These are phyloP conservation scores for Chaetomiaceae sp. DNA, from an alignment of 2,329 filamentous ascomycete genomes.

Conservation along the genomic window DNA sequence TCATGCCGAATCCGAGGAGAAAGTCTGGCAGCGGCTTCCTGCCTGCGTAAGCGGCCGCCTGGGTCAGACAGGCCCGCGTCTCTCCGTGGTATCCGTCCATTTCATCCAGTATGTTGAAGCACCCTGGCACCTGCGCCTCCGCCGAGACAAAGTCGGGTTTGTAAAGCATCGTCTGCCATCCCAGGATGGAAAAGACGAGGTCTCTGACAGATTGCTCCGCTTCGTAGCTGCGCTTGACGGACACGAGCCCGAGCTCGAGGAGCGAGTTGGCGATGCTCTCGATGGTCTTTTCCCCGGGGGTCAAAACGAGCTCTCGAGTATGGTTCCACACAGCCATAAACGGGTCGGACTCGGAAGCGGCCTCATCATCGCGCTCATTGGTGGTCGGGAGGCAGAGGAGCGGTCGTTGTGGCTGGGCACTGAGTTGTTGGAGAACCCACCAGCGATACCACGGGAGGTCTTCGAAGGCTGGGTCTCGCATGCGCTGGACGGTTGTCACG, in stretches of 20 bases:
- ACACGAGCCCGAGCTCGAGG: not conserved
- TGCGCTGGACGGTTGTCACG: not conserved
- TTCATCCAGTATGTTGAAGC: not conserved
- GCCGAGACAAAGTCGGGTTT: not conserved
- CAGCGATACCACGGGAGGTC: conserved; percentile 2
- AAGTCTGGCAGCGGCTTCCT: not conserved
- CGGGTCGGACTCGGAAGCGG: not conserved
- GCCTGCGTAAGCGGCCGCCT: not conserved
- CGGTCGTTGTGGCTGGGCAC: not conserved
- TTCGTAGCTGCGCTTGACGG: not conserved
- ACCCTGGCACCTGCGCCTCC: not conserved
- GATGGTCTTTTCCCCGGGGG: not conserved
- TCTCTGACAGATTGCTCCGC: not conserved
- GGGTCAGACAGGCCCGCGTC: not conserved
- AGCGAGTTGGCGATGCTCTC: not conserved
- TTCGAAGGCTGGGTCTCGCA: not conserved
- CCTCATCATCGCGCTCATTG: not conserved
- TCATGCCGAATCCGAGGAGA: not conserved
- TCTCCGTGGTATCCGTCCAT: not conserved
- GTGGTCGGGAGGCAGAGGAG: not conserved
- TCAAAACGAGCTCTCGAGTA: not conserved
- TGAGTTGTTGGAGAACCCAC: not conserved
- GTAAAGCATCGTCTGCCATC: conserved; percentile 2
- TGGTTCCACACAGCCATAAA: not conserved
- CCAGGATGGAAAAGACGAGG: not conserved